Conservation (phyloP, 371 early-diverging fungal species). For the Syncephalastrum contaminatum region DNA sequence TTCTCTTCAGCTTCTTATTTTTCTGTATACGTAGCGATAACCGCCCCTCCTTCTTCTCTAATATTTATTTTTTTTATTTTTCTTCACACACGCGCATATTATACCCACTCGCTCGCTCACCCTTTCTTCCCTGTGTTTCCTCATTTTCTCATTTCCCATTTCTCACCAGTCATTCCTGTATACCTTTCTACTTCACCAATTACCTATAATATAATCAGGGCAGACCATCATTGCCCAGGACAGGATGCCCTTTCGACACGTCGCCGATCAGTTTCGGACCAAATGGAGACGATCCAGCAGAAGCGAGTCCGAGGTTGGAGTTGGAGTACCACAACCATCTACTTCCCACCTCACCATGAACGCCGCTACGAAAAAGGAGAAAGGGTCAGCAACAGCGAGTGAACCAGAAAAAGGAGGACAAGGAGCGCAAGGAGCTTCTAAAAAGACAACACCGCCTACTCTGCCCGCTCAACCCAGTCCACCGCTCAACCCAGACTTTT, state of each 20-base stretch:
- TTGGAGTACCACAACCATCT: not conserved
- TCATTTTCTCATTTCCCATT: constrained; percentile 5
- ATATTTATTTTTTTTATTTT: constrained; percentile 4
- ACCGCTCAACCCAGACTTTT: constrained; percentile 57
- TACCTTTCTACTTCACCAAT: constrained; percentile 6
- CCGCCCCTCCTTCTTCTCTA: constrained; percentile 1
- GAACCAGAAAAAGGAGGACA: constrained; percentile 6
- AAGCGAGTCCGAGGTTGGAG: constrained; percentile 17
- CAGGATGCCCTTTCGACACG: constrained; percentile 35
- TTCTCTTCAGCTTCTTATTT: constrained; percentile 8
- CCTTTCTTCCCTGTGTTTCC: not conserved
- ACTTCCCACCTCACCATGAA: not conserved
- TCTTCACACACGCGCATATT: not conserved
- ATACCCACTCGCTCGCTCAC: not conserved
- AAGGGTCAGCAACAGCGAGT: constrained; percentile 6
- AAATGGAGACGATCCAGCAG: constrained; percentile 41
- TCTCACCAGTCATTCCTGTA: constrained; percentile 1
- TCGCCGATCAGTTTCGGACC: constrained; percentile 32
- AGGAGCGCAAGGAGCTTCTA: constrained; percentile 4
- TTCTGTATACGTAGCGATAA: constrained; percentile 4
- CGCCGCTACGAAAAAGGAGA: constrained; percentile 3
- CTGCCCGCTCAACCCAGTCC: constrained; percentile 19
- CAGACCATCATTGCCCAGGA: constrained; percentile 3
- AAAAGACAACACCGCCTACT: constrained; percentile 13
- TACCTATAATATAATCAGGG: not conserved